These are phyloP conservation scores for Colletotrichum chlorophyti DNA, from an alignment of 2,329 filamentous ascomycete genomes.

Conservation along the genomic window DNA sequence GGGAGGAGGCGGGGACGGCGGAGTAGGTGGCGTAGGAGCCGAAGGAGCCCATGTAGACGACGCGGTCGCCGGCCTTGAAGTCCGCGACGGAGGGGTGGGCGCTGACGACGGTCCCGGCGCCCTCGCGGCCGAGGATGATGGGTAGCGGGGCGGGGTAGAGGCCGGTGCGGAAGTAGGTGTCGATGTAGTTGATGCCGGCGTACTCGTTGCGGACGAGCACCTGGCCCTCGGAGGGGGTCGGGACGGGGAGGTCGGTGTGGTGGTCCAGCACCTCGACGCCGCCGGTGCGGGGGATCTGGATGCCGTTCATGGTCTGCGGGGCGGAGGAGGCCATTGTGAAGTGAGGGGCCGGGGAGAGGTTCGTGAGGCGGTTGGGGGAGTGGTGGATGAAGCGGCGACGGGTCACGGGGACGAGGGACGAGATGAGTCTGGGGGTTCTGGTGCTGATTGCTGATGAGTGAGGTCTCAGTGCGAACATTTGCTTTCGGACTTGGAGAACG, in stretches of 20 bases:
- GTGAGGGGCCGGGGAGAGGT: slow-evolving; percentile 12
- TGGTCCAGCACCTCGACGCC: slow-evolving; percentile 76
- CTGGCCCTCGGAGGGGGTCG: slow-evolving; percentile 70
- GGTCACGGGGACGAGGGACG: background rate
- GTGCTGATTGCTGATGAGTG: background rate
- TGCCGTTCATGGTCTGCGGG: slow-evolving; percentile 69
- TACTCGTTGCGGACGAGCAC: slow-evolving; percentile 83
- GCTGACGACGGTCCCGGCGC: slow-evolving; percentile 72
- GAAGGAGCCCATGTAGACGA: slow-evolving; percentile 68
- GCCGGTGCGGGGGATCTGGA: slow-evolving; percentile 76
- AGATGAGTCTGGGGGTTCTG: slow-evolving; percentile 2
- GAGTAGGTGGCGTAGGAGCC: slow-evolving; percentile 65
- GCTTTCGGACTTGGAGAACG: background rate
- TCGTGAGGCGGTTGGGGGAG: background rate
- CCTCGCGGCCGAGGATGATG: slow-evolving; percentile 81
- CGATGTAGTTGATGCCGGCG: slow-evolving; percentile 87
- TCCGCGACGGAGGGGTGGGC: slow-evolving; percentile 58
- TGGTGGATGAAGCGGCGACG: background rate
- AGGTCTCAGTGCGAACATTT: background rate
- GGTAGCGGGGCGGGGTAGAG: slow-evolving; percentile 79
- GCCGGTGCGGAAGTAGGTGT: slow-evolving; percentile 88
- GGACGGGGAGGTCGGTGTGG: slow-evolving; percentile 75
- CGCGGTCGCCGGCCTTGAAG: slow-evolving; percentile 72
- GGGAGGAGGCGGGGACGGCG: slow-evolving; percentile 57
- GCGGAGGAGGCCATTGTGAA: slow-evolving; percentile 19